Evolutionary conservation across 225 moss, liverwort and hornwort genomes (phyloP).

Genomic region (Takakia lepidozioides): DNA sequence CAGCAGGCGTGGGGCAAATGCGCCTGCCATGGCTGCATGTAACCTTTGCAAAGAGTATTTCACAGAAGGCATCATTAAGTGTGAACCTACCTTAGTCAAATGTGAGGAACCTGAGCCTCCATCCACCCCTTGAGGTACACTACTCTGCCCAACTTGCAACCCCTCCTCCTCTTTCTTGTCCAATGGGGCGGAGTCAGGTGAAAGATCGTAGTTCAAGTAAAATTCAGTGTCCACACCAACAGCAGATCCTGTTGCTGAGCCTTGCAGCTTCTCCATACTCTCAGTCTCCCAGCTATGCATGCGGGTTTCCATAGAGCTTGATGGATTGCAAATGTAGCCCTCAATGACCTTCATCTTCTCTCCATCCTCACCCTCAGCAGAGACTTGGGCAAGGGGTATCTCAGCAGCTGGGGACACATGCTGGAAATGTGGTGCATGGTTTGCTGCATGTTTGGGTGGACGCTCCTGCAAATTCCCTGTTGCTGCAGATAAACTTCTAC

Average conservation of each 20-base stretch:
- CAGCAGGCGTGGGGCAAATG: constrained; percentile 67
- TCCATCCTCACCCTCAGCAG: constrained; percentile 81
- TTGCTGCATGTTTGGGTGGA: constrained; percentile 31
- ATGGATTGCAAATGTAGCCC: constrained; percentile 91
- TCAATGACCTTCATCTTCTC: constrained; percentile 99
- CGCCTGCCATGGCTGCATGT: constrained; percentile 51
- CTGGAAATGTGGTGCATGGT: constrained; percentile 26
- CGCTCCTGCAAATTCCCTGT: constrained; percentile 31
- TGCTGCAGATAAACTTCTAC: constrained; percentile 16
- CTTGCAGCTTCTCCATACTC: constrained; percentile 83
- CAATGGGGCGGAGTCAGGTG: constrained; percentile 88
- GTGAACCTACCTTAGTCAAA: constrained; percentile 81
- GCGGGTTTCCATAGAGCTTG: constrained; percentile 93
- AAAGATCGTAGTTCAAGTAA: constrained; percentile 92
- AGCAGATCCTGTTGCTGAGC: constrained; percentile 77
- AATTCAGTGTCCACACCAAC: constrained; percentile 92
- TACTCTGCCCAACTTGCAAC: constrained; percentile 34
- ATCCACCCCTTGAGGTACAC: constrained; percentile 35
- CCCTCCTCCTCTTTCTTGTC: constrained; percentile 58
- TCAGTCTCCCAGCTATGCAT: constrained; percentile 98
- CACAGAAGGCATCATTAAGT: constrained; percentile 60
- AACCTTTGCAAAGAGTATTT: constrained; percentile 82
- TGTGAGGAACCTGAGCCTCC: constrained; percentile 87
- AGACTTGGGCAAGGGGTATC: constrained; percentile 24
- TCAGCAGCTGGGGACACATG: constrained; percentile 28